phyloP scores from a whole-genome alignment of 306 rosid species.

The Notholithocarpus densiflorus region DNA sequence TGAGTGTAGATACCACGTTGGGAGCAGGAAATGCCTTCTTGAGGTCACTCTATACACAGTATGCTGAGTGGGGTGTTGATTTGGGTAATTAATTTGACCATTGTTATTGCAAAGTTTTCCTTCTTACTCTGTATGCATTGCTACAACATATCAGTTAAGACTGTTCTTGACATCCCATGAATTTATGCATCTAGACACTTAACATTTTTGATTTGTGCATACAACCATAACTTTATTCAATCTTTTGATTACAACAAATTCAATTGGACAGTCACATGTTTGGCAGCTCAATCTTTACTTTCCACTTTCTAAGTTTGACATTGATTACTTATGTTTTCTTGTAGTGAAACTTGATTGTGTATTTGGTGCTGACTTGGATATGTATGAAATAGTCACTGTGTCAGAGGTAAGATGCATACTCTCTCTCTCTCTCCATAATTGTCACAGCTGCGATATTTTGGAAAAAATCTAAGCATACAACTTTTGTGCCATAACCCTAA shows the following conservation, averaged over 20 bases:
- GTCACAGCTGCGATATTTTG: background rate
- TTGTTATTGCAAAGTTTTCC: slow-evolving; percentile 14
- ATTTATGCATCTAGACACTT: slow-evolving; percentile 9
- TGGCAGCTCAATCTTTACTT: background rate
- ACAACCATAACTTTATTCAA: background rate
- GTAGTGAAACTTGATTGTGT: slow-evolving; percentile 97
- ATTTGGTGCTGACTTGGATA: slow-evolving; percentile 88
- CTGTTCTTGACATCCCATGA: background rate
- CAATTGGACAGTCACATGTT: slow-evolving; percentile 7
- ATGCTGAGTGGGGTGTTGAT: slow-evolving; percentile 95
- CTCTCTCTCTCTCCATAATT: background rate
- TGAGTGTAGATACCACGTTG: slow-evolving; percentile 75
- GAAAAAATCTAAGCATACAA: background rate
- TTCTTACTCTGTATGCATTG: slow-evolving; percentile 5
- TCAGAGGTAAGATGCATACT: slow-evolving; percentile 54
- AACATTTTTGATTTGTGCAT: background rate
- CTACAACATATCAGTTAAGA: background rate
- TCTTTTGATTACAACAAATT: background rate
- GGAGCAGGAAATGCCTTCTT: slow-evolving; percentile 92
- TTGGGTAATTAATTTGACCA: slow-evolving; percentile 48
- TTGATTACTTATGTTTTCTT: slow-evolving; percentile 23
- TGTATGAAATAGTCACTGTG: slow-evolving; percentile 65
- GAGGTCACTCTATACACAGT: slow-evolving; percentile 78
- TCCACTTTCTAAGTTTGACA: slow-evolving; percentile 13
- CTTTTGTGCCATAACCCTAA: too few relatives aligned